These are phyloP conservation scores for Alternaria brassicicola DNA, from an alignment of 2,329 filamentous ascomycete genomes.

Conservation along the genomic window DNA sequence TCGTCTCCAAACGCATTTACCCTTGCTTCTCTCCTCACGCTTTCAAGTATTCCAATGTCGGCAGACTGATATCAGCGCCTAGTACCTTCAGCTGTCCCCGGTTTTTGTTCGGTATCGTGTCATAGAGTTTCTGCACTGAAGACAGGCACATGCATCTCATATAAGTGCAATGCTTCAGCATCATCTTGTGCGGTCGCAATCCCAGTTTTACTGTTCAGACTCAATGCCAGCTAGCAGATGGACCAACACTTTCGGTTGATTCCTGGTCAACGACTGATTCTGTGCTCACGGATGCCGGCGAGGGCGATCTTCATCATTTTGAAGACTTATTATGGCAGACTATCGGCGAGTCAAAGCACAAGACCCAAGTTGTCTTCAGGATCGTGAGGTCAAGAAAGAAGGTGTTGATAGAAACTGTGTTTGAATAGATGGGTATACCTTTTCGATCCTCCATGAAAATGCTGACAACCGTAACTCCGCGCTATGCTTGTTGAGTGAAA, in stretches of 20 bases:
- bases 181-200: not conserved
- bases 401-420: not conserved
- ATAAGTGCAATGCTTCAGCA: not conserved
- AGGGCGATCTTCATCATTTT: not conserved
- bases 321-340: not conserved
- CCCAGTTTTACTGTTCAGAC: no score
- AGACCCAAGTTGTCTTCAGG: not conserved
- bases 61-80: conserved; percentile 28
- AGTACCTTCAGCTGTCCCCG: conserved; percentile 26
- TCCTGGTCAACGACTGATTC: not conserved
- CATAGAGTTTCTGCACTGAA: conserved; percentile 22
- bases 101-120: conserved; percentile 11
- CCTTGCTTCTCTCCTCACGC: conserved; percentile 21
- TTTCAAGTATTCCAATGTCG: conserved; percentile 29
- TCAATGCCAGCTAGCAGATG: not conserved
- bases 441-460: not conserved
- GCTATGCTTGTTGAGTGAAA: not conserved
- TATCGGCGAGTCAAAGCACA: not conserved
- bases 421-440: conserved; percentile 2
- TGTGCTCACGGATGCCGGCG: not conserved
- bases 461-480: conserved; percentile 2
- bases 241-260: not conserved
- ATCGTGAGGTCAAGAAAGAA: not conserved
- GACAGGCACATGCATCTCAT: not conserved
- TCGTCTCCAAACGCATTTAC: conserved; percentile 24